Conservation (phyloP, 176 grass and related monocot species). For the Rhynchospora pubera region DNA sequence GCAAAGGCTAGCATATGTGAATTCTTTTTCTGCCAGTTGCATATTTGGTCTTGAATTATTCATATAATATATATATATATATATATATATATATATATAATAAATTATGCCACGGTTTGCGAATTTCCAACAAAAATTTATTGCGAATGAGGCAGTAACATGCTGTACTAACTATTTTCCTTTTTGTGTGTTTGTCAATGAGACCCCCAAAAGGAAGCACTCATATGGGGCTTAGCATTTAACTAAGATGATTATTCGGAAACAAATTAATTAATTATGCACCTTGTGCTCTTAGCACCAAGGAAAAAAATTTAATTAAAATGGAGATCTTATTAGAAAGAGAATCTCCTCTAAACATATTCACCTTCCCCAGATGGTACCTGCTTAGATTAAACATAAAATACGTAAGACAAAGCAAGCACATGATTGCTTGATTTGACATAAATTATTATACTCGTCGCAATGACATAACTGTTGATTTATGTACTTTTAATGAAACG, state of each 20-base stretch:
- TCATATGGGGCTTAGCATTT: neutral
- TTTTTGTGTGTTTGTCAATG: neutral
- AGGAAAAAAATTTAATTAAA: no score
- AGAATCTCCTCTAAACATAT: neutral
- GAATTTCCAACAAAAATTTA: neutral
- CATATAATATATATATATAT: no score
- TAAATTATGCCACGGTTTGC: neutral
- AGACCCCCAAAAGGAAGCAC: neutral
- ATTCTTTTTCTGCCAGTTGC: neutral
- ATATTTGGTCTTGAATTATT: neutral
- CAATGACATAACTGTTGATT: neutral
- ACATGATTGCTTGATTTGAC: neutral
- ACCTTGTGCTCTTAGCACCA: neutral
- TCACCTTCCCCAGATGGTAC: conserved; percentile 1
- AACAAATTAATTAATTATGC: neutral
- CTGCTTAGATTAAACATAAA: neutral
- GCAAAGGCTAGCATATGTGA: neutral
- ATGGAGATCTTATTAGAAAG: neutral
- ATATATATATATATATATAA: no score
- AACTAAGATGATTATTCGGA: neutral
- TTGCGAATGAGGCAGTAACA: neutral
- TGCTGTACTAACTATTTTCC: neutral
- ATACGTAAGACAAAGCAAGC: neutral
- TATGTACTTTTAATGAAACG: no score
- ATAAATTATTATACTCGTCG: neutral